Evolutionary conservation across 164 flowering plant genomes (phyloP), one percentile per base, ranked within the genome.

Genomic region (Malania oleifera): DNA sequence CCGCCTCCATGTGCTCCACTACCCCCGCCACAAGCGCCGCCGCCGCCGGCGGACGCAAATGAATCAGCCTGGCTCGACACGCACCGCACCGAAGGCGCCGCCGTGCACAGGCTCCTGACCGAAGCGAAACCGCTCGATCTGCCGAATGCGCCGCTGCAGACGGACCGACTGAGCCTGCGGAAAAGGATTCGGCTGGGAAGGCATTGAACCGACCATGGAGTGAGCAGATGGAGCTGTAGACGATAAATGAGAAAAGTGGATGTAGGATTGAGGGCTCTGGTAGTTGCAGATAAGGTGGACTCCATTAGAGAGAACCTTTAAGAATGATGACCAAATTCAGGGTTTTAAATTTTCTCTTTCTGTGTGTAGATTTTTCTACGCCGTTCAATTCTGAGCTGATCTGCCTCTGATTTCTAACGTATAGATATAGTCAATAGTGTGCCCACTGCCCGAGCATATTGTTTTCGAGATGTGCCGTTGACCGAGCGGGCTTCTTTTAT

Each of bases 1-100:
- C 37, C 28, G n/a, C 69, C 74, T 20, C 80, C 76, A 5, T 11
- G 7, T 25, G 7, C 53, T 2, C 70, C 66, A 0, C 70, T 61
- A 1, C 81, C 81, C 3, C 70, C 81, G 7, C 58, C 71, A 13
- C 57, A 38, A 1, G 70, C 78, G 12, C 63, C 78, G 1, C 77
- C 80, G 5, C 82, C 85, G 0, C 79, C 89, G 14, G 75, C 71
- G 7, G 76, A 70, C n/a, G 71, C 76, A 54, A 68, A 72, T 10
- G 73, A 68, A 52, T 73, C 64, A 10, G 78, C 62, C 25, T 70
- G 64, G 61, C 67, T 64, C 22, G 85, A 66, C 5, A 70, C 28
- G 52, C 79, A 75, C n/a, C 62, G 61, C 8, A 54, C 37, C 1
- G 65, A 51, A 35, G 59, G 59, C 34, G 27, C 48, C 13, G 37